phyloP scores from a whole-genome alignment of 2,329 filamentous ascomycete genomes.

The Trichoderma sp. region DNA sequence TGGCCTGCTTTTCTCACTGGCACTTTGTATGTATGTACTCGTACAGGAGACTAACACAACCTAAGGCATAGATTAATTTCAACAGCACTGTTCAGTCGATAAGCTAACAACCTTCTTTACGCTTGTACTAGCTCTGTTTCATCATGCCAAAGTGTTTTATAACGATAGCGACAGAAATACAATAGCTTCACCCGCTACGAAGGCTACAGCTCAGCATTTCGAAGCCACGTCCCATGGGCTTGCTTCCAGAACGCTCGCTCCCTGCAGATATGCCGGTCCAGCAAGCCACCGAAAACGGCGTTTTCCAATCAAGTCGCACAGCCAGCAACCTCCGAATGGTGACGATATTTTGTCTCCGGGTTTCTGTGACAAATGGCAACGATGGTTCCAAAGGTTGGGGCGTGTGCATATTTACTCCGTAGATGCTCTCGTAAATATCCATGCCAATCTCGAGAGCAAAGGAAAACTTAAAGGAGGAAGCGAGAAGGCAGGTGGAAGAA shows the following conservation, averaged over 20 bases:
- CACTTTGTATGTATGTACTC: background rate
- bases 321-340: background rate
- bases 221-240: background rate
- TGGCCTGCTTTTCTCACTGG: background rate
- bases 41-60: background rate
- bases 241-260: background rate
- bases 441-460: background rate
- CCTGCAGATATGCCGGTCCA: background rate
- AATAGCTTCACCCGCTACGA: background rate
- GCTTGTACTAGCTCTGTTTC: background rate
- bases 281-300: background rate
- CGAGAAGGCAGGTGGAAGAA: background rate
- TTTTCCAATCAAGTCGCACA: background rate
- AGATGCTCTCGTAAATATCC: background rate
- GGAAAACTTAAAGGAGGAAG: background rate
- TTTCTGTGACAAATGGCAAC: background rate
- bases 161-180: background rate
- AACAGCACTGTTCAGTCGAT: background rate
- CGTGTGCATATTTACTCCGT: background rate
- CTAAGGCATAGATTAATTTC: background rate
- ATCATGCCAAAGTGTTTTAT: background rate
- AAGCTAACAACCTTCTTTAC: background rate
- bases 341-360: background rate
- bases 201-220: background rate
- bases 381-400: background rate